phyloP scores from a whole-genome alignment of 2,329 filamentous ascomycete species.

The Lithohypha guttulata region DNA sequence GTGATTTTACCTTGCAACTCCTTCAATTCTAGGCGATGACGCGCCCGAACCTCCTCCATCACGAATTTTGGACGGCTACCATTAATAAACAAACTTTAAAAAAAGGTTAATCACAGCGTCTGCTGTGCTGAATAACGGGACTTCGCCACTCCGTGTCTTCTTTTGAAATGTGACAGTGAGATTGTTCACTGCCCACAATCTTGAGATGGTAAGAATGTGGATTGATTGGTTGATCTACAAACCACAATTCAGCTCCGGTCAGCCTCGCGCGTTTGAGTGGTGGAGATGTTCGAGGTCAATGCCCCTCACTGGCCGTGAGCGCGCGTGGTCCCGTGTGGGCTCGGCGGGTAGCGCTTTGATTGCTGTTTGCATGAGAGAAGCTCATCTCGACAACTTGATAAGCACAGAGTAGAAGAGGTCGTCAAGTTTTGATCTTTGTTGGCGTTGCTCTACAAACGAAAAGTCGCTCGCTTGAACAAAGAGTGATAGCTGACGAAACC shows the following conservation, averaged over 20 bases:
- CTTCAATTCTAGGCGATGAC: constrained; percentile 78
- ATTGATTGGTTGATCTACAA: constrained; percentile 1
- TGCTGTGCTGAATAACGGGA: too few species aligned
- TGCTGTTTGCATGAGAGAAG: not conserved
- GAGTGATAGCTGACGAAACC: not conserved
- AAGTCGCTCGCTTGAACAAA: constrained; percentile 9
- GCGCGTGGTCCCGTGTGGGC: too few species aligned
- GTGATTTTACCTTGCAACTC: constrained; percentile 79
- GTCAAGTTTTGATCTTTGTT: too few species aligned
- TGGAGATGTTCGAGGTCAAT: not conserved
- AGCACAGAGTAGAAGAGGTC: too few species aligned
- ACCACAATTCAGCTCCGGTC: not conserved
- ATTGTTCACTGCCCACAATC: not conserved
- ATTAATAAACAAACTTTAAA: not conserved
- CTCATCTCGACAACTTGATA: too few species aligned
- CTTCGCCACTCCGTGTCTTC: too few species aligned
- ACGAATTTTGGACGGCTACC: constrained; percentile 15
- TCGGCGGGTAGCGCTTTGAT: not conserved
- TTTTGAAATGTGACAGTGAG: too few species aligned
- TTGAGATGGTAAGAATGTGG: not conserved
- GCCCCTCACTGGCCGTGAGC: constrained; percentile 4
- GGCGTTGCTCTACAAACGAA: not conserved
- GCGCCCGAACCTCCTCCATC: constrained; percentile 66
- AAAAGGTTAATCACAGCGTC: too few species aligned
- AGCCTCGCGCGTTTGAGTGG: constrained; percentile 5